Percentiles rank a stretch among this genome's conserved stretches.
Evolutionary conservation across 768 basidiomycete genomes (phyloP).

Genomic region (Lactarius tabidus): DNA sequence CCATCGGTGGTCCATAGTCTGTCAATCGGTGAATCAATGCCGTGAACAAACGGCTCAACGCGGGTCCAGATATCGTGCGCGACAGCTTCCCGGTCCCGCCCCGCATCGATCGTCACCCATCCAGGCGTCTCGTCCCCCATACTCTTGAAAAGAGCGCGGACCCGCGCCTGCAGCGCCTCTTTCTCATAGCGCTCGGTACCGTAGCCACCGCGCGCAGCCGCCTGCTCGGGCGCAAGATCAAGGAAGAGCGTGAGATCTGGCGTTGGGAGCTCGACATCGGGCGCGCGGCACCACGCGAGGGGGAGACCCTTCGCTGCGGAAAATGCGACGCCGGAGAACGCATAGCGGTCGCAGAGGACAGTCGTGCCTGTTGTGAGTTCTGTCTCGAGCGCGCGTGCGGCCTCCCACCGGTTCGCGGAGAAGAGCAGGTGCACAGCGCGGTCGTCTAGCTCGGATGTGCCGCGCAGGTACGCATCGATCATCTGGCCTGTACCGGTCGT

Average conservation of each 20-base stretch:
- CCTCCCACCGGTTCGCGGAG: conserved; percentile 96
- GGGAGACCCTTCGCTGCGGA: conserved; percentile 65
- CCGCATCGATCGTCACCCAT: conserved; percentile 63
- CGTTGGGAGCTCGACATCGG: conserved; percentile 82
- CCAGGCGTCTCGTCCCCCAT: conserved; percentile 39
- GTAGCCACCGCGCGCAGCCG: conserved; percentile 69
- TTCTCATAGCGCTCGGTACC: conserved; percentile 88
- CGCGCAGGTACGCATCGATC: conserved; percentile 89
- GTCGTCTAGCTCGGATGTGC: conserved; percentile 84
- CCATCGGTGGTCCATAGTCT: conserved; percentile 59
- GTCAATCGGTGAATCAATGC: conserved; percentile 41
- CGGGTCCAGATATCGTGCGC: conserved; percentile 51
- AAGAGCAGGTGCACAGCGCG: conserved; percentile 90
- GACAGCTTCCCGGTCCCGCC: conserved; percentile 46
- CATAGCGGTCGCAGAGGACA: conserved; percentile 89
- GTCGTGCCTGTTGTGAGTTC: conserved; percentile 60
- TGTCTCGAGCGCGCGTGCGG: conserved; percentile 69
- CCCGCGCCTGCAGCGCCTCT: conserved; percentile 65
- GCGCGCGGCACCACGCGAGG: conserved; percentile 79
- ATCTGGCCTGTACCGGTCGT: conserved; percentile 87
- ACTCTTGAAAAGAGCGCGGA: conserved; percentile 53
- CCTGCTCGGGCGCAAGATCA: conserved; percentile 67
- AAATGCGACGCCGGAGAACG: conserved; percentile 95
- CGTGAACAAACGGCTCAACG: conserved; percentile 42
- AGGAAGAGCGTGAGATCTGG: conserved; percentile 90